Conservation (phyloP, 495 filamentous ascomycete species). For the Glutinoglossum americanum region DNA sequence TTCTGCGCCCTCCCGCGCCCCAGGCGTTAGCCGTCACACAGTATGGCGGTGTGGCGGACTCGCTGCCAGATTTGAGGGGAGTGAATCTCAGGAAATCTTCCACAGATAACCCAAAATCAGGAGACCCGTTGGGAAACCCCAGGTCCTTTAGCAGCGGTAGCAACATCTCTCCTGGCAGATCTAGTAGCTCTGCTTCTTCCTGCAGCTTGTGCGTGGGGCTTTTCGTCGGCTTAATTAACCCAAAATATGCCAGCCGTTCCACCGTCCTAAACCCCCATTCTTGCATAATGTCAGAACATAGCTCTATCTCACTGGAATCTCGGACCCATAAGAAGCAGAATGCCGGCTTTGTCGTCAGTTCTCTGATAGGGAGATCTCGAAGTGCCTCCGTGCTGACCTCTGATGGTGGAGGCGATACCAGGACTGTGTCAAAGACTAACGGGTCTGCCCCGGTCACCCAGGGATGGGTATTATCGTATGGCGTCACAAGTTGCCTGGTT, state of each 20-base stretch:
- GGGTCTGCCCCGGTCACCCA: background rate
- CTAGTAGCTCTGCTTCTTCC: background rate
- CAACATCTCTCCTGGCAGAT: background rate
- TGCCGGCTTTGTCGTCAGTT: background rate
- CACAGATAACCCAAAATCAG: background rate
- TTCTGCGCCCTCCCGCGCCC: background rate
- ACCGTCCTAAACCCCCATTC: background rate
- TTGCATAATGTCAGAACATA: background rate
- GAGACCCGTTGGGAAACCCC: background rate
- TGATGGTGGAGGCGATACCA: background rate
- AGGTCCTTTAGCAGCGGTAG: background rate
- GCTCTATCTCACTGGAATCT: background rate
- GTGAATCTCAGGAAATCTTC: background rate
- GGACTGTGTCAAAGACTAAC: background rate
- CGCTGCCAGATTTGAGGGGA: background rate
- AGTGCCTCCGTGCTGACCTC: background rate
- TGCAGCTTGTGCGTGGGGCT: background rate
- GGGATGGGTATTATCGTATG: background rate
- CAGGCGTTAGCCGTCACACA: background rate
- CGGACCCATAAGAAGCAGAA: conserved; percentile 1
- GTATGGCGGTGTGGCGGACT: background rate
- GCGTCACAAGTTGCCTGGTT: background rate
- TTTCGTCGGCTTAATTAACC: background rate
- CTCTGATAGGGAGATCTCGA: background rate
- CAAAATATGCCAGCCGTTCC: background rate